A percentile compares a stretch with the other conserved stretches of the same genome.
phyloP scores from a whole-genome alignment of 352 stramenopile genomes.

The Phytopythium kandeliae region DNA sequence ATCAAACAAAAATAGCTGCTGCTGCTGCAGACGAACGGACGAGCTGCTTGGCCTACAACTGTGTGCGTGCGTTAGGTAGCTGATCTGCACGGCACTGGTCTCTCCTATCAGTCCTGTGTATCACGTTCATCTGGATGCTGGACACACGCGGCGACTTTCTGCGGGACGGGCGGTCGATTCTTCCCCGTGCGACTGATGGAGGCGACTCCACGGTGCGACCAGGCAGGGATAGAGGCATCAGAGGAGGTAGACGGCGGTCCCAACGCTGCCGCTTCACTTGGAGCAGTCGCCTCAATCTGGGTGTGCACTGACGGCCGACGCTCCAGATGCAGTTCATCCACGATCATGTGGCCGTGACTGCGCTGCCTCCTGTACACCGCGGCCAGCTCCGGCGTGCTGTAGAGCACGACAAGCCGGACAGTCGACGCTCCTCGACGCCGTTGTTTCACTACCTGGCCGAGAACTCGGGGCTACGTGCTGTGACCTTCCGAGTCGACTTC shows the following conservation, averaged over 20 bases:
- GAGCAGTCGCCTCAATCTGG: no score
- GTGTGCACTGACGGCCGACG: no score
- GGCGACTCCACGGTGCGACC: neutral
- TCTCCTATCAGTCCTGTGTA: no score
- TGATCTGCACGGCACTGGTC: no score
- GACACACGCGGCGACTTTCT: neutral
- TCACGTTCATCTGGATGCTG: no score
- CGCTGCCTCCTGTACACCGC: neutral
- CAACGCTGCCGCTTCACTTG: neutral
- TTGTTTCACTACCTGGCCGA: constrained; percentile 38
- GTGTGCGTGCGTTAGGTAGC: no score
- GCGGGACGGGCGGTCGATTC: neutral
- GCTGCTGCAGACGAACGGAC: no score
- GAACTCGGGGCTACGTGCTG: constrained; percentile 28
- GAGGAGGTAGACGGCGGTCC: no score
- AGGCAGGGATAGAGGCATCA: neutral
- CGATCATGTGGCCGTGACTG: constrained; percentile 22
- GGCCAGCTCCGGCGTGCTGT: neutral
- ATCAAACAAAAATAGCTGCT: no score
- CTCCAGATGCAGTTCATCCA: constrained; percentile 15
- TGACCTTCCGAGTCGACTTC: constrained; percentile 44
- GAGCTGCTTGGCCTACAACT: no score
- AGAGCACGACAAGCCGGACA: neutral
- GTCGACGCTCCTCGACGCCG: neutral
- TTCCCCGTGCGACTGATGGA: neutral